Conservation (phyloP, 192 early-diverging fungal species). For the Cladochytrium replicatum region DNA sequence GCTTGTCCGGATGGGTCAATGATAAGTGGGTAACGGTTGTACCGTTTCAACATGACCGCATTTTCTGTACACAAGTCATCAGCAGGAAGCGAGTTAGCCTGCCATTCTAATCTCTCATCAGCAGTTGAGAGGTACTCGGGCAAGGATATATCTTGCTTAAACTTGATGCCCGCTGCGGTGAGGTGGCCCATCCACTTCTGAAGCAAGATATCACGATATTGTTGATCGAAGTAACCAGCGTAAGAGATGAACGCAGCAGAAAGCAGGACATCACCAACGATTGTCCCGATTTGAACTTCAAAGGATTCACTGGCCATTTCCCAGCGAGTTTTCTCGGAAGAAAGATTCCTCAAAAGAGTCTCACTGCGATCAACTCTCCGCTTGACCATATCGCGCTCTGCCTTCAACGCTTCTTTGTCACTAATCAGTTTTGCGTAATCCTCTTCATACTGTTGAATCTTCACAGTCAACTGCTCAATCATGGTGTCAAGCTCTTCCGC, state of each 20-base stretch:
- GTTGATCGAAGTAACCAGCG: slow-evolving; percentile 96
- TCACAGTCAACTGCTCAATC: slow-evolving; percentile 74
- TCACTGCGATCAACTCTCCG: slow-evolving; percentile 86
- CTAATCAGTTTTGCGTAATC: slow-evolving; percentile 96
- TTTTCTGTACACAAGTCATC: slow-evolving; percentile 96
- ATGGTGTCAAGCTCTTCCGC: slow-evolving; percentile 66
- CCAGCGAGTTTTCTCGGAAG: slow-evolving; percentile 92
- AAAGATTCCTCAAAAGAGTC: slow-evolving; percentile 74
- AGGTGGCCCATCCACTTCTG: slow-evolving; percentile 71
- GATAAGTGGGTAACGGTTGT: slow-evolving; percentile 93
- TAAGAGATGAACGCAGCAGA: slow-evolving; percentile 93
- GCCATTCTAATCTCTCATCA: slow-evolving; percentile 88
- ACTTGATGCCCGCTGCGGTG: slow-evolving; percentile 53
- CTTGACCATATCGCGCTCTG: slow-evolving; percentile 89
- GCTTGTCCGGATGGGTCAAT: slow-evolving; percentile 97
- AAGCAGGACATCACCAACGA: slow-evolving; percentile 92
- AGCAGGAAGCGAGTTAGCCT: slow-evolving; percentile 66
- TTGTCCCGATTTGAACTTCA: slow-evolving; percentile 92
- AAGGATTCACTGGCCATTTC: slow-evolving; percentile 79
- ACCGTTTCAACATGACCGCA: slow-evolving; percentile 90
- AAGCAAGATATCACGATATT: slow-evolving; percentile 74
- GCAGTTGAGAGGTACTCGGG: slow-evolving; percentile 85
- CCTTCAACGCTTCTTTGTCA: slow-evolving; percentile 80
- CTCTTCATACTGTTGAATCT: slow-evolving; percentile 87
- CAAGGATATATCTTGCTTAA: slow-evolving; percentile 70